A percentile compares a stretch with the other conserved stretches of the same genome.
Evolutionary conservation across 2,329 filamentous ascomycete species (phyloP).

Genomic region (Simplicillium sp.): DNA sequence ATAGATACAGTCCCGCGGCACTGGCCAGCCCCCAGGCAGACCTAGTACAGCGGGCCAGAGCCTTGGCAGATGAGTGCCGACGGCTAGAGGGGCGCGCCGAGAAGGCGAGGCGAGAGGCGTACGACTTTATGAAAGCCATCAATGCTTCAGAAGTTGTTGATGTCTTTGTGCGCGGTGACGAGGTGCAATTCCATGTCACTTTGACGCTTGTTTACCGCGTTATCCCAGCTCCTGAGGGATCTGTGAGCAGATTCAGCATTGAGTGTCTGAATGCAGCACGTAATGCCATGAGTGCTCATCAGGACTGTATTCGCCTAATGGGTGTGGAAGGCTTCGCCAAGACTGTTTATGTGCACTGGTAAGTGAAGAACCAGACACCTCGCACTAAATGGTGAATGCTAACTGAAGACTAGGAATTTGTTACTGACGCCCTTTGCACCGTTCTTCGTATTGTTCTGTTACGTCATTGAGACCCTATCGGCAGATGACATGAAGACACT

Average conservation of each 20-base stretch:
- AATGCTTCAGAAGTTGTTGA: slow-evolving; percentile 30
- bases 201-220: slow-evolving; percentile 43
- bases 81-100: slow-evolving; percentile 24
- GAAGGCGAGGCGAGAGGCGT: slow-evolving; percentile 22
- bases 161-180: slow-evolving; percentile 34
- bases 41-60: slow-evolving; percentile 27
- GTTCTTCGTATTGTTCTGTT: slow-evolving; percentile 50
- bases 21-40: slow-evolving; percentile 27
- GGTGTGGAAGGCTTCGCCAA: slow-evolving; percentile 29
- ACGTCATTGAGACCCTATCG: slow-evolving; percentile 44
- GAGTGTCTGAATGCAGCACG: slow-evolving; percentile 41
- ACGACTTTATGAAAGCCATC: slow-evolving; percentile 25
- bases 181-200: slow-evolving; percentile 36
- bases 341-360: slow-evolving; percentile 44
- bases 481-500: slow-evolving; percentile 44
- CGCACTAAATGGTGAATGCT: not conserved
- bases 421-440: slow-evolving; percentile 49
- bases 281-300: slow-evolving; percentile 35
- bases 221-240: slow-evolving; percentile 34
- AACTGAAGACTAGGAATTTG: slow-evolving; percentile 31
- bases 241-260: slow-evolving; percentile 32
- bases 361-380: slow-evolving; percentile 8
- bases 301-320: slow-evolving; percentile 33
- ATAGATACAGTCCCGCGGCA: slow-evolving; percentile 40
- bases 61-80: slow-evolving; percentile 27